Evolutionary conservation across 768 basidiomycete species (phyloP), one percentile per base, ranked within the genome.

Genomic region (Hortiboletus flavorubellus): DNA sequence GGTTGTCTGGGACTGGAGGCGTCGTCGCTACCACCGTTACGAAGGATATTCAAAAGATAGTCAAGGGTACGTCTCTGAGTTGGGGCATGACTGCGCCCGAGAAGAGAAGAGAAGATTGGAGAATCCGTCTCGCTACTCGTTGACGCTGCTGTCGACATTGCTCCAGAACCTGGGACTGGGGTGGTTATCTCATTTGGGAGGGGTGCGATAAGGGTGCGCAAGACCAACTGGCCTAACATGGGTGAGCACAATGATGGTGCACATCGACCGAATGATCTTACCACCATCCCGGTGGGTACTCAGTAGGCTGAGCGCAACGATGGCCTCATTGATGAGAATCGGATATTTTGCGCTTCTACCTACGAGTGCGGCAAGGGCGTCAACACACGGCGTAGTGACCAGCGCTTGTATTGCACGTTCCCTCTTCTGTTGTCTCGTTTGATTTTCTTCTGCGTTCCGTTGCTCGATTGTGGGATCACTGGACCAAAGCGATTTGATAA

Each of bases 241-340:
- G 18, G 35, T 63, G n/a, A 61, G 43, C 44, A 52, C 26, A 42
- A 40, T 38, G 26, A 46, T 46, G 26, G 5, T 46, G 5, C 8
- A 44, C 33, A 40, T 29, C 40, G 8, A 41, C 31, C 0, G 21
- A 26, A 37, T 2, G 16, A 15, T 71, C 83, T 59, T 70, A 89
- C 92, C 84, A 56, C 87, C 90, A 45, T 75, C 70, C 29, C 76
- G 76, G 39, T 84, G 80, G 11, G 85, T 84, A 51, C 84, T 84
- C 54, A 98, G 71, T 47, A 98, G 68, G 40, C 86, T 90, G 56
- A 96, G 72, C 5, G 91, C 90, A 41, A 97, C 82, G 21, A 95
- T 77, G 2, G 87, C 91, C 69, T 98, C 96, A 61, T 93, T 96
- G 51, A 97, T 81, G 33, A 98, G 77, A 39, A 93, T 76, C 2